Evolutionary conservation across 306 rosid genomes (phyloP).

Genomic region (Rosa persica): DNA sequence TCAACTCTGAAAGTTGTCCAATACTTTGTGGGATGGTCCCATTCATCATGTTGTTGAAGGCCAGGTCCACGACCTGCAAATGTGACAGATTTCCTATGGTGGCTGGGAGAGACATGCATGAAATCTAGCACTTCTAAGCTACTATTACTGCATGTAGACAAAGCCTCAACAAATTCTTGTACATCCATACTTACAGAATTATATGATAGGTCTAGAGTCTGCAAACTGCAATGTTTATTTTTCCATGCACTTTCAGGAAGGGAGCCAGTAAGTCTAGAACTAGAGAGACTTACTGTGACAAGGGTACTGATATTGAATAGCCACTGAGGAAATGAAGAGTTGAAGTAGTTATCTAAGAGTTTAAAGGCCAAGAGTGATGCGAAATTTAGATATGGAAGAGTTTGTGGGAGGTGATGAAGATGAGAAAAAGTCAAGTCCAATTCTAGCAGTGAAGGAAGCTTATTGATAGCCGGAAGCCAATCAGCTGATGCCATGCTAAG

Average conservation of each 20-base stretch:
- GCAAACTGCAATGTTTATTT: not conserved
- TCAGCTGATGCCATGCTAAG: not conserved
- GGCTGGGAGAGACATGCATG: not conserved
- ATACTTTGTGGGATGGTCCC: conserved; percentile 3
- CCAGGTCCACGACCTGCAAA: not conserved
- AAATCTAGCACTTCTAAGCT: not conserved
- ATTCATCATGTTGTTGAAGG: not conserved
- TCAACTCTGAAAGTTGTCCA: not conserved
- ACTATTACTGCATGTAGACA: not conserved
- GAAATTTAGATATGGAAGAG: not conserved
- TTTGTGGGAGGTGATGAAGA: not conserved
- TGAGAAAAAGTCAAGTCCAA: not conserved
- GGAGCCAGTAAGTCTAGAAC: not conserved
- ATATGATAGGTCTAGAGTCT: not conserved
- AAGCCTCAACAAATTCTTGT: not conserved
- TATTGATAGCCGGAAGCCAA: not conserved
- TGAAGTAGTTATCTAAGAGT: not conserved
- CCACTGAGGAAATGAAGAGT: conserved; percentile 10
- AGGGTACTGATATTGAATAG: conserved; percentile 1
- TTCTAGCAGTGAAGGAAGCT: not conserved
- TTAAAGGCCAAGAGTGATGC: not conserved
- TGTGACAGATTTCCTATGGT: not conserved
- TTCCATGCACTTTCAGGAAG: not conserved
- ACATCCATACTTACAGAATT: not conserved
- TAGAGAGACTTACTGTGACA: not conserved